Evolutionary conservation across 2,329 filamentous ascomycete species (phyloP).

Genomic region (Tolypocladium paradoxum): DNA sequence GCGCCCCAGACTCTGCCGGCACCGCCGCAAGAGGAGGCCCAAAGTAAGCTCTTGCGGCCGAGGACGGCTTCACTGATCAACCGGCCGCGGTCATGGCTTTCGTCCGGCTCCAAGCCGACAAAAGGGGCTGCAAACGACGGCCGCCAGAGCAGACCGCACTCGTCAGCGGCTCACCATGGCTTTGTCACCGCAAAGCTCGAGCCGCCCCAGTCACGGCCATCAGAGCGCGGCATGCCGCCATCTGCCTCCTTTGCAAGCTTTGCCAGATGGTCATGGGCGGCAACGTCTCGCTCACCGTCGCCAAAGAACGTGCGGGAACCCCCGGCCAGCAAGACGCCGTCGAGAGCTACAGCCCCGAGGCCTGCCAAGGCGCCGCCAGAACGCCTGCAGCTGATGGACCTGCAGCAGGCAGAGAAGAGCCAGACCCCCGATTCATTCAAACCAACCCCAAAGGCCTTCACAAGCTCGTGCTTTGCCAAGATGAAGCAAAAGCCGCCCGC

Average conservation of each 20-base stretch:
- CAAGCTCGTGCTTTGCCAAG: slow-evolving; percentile 38
- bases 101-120: slow-evolving; percentile 29
- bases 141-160: slow-evolving; percentile 12
- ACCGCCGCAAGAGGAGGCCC: not conserved
- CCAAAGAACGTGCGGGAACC: slow-evolving; percentile 23
- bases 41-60: slow-evolving; percentile 7
- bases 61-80: slow-evolving; percentile 37
- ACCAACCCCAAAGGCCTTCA: slow-evolving; percentile 26
- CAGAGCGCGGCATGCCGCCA: slow-evolving; percentile 26
- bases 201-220: not conserved
- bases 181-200: slow-evolving; percentile 5
- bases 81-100: slow-evolving; percentile 42
- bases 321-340: slow-evolving; percentile 10
- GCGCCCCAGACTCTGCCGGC: not conserved
- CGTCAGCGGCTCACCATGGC: slow-evolving; percentile 13
- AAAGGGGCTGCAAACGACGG: slow-evolving; percentile 13
- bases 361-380: slow-evolving; percentile 14
- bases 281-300: slow-evolving; percentile 37
- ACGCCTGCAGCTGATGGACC: slow-evolving; percentile 15
- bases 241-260: slow-evolving; percentile 39
- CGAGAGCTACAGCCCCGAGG: slow-evolving; percentile 13
- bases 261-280: slow-evolving; percentile 40
- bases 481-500: slow-evolving; percentile 36
- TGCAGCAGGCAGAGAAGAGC: slow-evolving; percentile 9
- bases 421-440: slow-evolving; percentile 23